Conservation (phyloP, 331 rosid genomes). For the Quercus phellos region DNA sequence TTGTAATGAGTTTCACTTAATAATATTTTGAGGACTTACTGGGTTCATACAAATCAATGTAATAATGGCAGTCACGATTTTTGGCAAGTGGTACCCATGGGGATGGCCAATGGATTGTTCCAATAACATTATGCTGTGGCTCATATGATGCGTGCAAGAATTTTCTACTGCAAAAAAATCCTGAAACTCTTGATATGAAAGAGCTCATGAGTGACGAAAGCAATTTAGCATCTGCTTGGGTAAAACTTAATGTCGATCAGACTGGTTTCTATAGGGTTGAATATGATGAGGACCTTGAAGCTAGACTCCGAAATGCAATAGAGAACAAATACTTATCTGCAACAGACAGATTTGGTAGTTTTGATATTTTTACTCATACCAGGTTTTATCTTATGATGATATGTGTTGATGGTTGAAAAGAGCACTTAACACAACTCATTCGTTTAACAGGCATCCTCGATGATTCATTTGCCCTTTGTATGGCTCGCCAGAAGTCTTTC, state of each 20-base stretch:
- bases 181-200: constrained; percentile 32
- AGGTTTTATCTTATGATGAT: not conserved
- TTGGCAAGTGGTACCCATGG: constrained; percentile 41
- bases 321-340: constrained; percentile 34
- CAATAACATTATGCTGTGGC: constrained; percentile 41
- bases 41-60: not conserved
- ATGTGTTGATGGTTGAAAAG: not conserved
- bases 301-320: constrained; percentile 34
- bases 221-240: constrained; percentile 22
- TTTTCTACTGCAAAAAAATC: constrained; percentile 33
- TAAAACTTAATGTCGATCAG: constrained; percentile 50
- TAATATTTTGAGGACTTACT: not conserved
- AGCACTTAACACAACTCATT: not conserved
- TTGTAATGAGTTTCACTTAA: not conserved
- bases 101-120: constrained; percentile 47
- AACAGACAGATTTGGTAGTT: constrained; percentile 43
- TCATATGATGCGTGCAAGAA: constrained; percentile 39
- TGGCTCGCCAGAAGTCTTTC: constrained; percentile 45
- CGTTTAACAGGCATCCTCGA: constrained; percentile 46
- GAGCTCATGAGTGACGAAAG: constrained; percentile 14
- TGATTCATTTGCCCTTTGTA: constrained; percentile 50
- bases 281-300: constrained; percentile 40
- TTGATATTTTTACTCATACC: not conserved
- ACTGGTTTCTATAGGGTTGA: constrained; percentile 57
- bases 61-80: constrained; percentile 39